A percentile compares a stretch with the other conserved stretches of the same genome.
Conservation (phyloP, 1,139 yeast genomes). For the Maudiozyma humilis region DNA sequence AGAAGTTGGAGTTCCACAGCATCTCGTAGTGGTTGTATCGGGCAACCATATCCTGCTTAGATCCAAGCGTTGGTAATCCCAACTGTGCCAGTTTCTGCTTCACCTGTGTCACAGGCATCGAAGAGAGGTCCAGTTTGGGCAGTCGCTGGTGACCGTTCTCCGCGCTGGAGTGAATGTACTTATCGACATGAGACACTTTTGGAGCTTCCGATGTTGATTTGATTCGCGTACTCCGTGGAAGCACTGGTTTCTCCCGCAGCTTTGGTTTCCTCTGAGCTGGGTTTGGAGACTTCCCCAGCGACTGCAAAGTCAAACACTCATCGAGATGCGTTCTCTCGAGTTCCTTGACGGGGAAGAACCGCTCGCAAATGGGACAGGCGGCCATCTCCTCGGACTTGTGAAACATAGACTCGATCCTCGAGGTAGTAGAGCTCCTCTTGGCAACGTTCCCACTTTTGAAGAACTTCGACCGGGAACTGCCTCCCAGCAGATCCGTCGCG, state of each 20-base stretch:
- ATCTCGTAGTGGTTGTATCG: slow-evolving; percentile 75
- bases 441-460: slow-evolving; percentile 5
- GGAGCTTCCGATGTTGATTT: neutral
- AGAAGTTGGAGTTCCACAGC: slow-evolving; percentile 69
- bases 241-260: neutral
- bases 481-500: neutral
- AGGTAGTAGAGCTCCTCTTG: slow-evolving; percentile 4
- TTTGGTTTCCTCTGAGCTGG: neutral
- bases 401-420: slow-evolving; percentile 14
- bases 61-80: slow-evolving; percentile 55
- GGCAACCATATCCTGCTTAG: slow-evolving; percentile 53
- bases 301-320: slow-evolving; percentile 41
- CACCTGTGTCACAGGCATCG: slow-evolving; percentile 52
- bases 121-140: slow-evolving; percentile 56
- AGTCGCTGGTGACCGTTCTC: slow-evolving; percentile 27
- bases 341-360: slow-evolving; percentile 46
- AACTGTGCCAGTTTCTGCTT: slow-evolving; percentile 50
- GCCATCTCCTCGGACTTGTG: slow-evolving; percentile 28
- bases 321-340: slow-evolving; percentile 67
- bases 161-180: slow-evolving; percentile 23
- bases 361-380: slow-evolving; percentile 65
- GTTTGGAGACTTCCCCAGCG: slow-evolving; percentile 9
- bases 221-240: neutral
- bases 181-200: slow-evolving; percentile 16
- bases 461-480: neutral